Percentiles rank a stretch among this genome's conserved stretches.
These are phyloP conservation scores for Seminavis robusta DNA, from an alignment of 108 stramenopile species.

Conservation along the genomic window DNA sequence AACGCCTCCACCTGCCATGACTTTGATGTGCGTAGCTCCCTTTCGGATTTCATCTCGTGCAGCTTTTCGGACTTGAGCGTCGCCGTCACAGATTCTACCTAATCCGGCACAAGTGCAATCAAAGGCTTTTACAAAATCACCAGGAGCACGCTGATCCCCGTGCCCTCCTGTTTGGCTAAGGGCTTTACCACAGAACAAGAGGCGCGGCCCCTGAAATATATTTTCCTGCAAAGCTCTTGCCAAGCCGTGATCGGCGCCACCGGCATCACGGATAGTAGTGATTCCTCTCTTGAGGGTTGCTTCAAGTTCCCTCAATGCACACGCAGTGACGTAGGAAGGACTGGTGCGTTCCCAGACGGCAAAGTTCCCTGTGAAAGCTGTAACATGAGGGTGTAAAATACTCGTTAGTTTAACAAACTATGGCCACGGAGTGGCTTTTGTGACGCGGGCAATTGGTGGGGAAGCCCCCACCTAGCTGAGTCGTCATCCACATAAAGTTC, in stretches of 20 bases:
- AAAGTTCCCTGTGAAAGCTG: not conserved
- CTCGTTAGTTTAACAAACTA: too few relatives aligned
- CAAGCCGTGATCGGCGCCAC: not conserved
- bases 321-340: not conserved
- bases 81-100: constrained; percentile 6
- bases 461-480: too few relatives aligned
- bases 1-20: constrained; percentile 18
- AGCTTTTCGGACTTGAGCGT: constrained; percentile 2
- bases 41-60: constrained; percentile 13
- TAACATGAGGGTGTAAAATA: not conserved
- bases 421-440: too few relatives aligned
- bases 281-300: not conserved
- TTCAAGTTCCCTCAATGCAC: not conserved
- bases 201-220: not conserved
- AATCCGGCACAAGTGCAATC: constrained; percentile 8
- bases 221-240: not conserved
- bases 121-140: constrained; percentile 7
- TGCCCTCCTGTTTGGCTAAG: not conserved
- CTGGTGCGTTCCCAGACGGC: not conserved
- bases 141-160: not conserved
- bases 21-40: constrained; percentile 11
- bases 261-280: not conserved
- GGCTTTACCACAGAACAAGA: not conserved
- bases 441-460: too few relatives aligned
- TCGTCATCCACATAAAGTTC: too few relatives aligned